Percentiles rank a stretch among this genome's conserved stretches.
Conservation (phyloP, 768 basidiomycete genomes). For the Lactifluus pinguis region DNA sequence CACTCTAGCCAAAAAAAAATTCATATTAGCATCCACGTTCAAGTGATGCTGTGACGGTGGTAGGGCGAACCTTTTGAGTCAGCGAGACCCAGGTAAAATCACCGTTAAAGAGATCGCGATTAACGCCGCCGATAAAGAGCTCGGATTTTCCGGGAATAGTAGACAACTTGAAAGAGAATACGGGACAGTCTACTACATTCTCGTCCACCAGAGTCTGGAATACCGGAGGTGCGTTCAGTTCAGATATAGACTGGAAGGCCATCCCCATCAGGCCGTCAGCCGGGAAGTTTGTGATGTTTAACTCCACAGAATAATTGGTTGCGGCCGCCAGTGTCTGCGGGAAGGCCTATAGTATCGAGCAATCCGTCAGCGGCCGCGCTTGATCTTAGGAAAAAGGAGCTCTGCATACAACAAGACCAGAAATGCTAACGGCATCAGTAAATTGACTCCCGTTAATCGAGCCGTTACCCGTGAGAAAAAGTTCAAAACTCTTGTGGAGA, state of each 20-base stretch:
- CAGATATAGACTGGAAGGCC: conserved; percentile 25
- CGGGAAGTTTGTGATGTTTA: conserved; percentile 23
- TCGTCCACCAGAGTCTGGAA: conserved; percentile 37
- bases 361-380: background rate
- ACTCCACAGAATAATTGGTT: conserved; percentile 28
- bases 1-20: background rate
- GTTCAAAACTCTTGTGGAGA: conserved; percentile 23
- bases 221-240: conserved; percentile 20
- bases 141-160: conserved; percentile 29
- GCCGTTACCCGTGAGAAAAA: conserved; percentile 34
- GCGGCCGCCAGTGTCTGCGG: conserved; percentile 35
- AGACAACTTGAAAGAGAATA: conserved; percentile 42
- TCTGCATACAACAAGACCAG: conserved; percentile 22
- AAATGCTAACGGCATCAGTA: conserved; percentile 36
- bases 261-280: conserved; percentile 39
- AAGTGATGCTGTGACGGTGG: too few relatives aligned
- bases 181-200: conserved; percentile 25
- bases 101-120: conserved; percentile 3
- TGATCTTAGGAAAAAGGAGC: background rate
- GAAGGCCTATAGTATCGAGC: conserved; percentile 21
- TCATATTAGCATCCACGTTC: too few relatives aligned
- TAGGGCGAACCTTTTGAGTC: background rate
- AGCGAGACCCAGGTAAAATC: conserved; percentile 8
- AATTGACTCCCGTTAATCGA: conserved; percentile 29
- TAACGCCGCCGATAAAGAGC: conserved; percentile 14